A percentile compares a stretch with the other conserved stretches of the same genome.
Evolutionary conservation across 2,329 filamentous ascomycete genomes (phyloP).

Genomic region (Knufia fluminis): DNA sequence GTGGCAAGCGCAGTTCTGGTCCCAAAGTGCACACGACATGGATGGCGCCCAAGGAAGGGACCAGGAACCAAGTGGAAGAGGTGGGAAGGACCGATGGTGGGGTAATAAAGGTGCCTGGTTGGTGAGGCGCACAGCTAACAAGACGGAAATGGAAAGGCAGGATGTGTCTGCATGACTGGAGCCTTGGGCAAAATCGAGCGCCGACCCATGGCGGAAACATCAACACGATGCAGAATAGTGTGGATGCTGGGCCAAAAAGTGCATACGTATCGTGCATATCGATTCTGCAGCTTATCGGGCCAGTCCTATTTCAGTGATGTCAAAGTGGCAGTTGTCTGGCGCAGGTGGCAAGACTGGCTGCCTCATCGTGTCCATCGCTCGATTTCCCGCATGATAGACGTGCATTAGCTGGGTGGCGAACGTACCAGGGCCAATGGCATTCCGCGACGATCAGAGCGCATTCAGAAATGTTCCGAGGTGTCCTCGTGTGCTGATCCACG

Average conservation of each 20-base stretch:
- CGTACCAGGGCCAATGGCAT: not conserved
- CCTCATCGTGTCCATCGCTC: slow-evolving; percentile 1
- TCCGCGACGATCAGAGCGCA: not conserved
- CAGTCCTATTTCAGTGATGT: not conserved
- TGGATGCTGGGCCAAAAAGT: not conserved
- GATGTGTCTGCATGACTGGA: not conserved
- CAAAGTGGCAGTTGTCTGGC: not conserved
- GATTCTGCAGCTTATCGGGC: not conserved
- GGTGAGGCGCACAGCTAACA: not conserved
- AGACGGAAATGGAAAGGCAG: not conserved
- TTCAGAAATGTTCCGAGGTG: not conserved
- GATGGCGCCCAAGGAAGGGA: not conserved
- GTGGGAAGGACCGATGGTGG: not conserved
- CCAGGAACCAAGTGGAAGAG: not conserved
- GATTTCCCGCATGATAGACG: slow-evolving; percentile 6
- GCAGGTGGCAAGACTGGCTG: not conserved
- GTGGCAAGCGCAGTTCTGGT: not conserved
- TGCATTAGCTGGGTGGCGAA: slow-evolving; percentile 3
- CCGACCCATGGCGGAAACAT: not conserved
- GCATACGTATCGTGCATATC: not conserved
- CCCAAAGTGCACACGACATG: not conserved
- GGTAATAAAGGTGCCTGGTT: not conserved
- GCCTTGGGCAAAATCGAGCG: not conserved
- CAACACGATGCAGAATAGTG: not conserved
- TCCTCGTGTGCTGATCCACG: not conserved